A percentile compares a stretch with the other conserved stretches of the same genome.
Evolutionary conservation across 768 basidiomycete genomes (phyloP).

Genomic region (Termitomyces sp.): DNA sequence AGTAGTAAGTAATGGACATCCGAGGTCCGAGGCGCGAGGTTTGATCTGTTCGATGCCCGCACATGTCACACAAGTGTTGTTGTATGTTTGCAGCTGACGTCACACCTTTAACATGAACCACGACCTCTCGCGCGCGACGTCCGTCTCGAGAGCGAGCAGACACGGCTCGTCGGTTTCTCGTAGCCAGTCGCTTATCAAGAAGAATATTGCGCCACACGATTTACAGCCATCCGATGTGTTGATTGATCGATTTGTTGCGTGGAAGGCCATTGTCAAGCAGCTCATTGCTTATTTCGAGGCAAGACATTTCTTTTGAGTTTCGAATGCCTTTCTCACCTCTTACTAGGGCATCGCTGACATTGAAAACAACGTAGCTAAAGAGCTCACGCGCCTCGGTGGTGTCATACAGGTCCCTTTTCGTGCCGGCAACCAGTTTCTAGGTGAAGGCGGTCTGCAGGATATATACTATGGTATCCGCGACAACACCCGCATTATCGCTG

Average conservation of each 20-base stretch:
- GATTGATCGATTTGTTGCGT: slow-evolving; percentile 90
- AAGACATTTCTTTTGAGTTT: neutral
- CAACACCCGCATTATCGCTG: slow-evolving; percentile 89
- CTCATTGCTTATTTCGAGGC: slow-evolving; percentile 87
- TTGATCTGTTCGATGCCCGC: too few relatives aligned
- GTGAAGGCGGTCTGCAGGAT: slow-evolving; percentile 97
- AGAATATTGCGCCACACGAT: slow-evolving; percentile 88
- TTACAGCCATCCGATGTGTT: slow-evolving; percentile 92
- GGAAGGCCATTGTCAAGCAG: slow-evolving; percentile 97
- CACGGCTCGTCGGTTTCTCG: slow-evolving; percentile 73
- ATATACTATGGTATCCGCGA: slow-evolving; percentile 91
- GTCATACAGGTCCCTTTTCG: slow-evolving; percentile 98
- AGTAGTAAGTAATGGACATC: too few relatives aligned
- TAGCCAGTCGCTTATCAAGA: slow-evolving; percentile 88
- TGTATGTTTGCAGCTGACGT: slow-evolving; percentile 5
- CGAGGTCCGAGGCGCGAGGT: too few relatives aligned
- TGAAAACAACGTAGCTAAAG: slow-evolving; percentile 90
- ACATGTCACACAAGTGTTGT: neutral
- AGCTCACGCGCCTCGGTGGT: slow-evolving; percentile 88
- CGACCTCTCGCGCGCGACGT: slow-evolving; percentile 69
- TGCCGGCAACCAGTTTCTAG: slow-evolving; percentile 94
- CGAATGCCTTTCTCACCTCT: neutral
- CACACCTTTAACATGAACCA: slow-evolving; percentile 14
- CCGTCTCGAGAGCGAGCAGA: slow-evolving; percentile 67
- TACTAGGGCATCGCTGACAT: slow-evolving; percentile 67